Base-by-base conservation (phyloP, 2,329 filamentous ascomycete genomes). In the Ophiostoma pallidulum region DNA sequence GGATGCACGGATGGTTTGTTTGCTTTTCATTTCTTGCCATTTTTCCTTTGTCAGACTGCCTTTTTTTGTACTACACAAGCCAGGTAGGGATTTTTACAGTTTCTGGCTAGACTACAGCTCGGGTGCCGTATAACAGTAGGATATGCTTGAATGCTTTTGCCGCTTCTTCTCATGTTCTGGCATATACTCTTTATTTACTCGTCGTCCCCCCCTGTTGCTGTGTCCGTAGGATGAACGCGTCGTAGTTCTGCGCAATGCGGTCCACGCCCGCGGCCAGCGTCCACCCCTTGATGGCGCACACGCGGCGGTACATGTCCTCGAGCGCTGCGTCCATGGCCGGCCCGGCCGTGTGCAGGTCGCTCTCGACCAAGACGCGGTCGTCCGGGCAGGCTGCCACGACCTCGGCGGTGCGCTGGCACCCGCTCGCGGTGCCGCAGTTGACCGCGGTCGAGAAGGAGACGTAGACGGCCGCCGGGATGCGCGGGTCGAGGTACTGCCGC, bases 401-500 rank as follows among this genome's bases (percentile, higher is more conserved):
- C 20, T 77, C 73, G 4, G 77, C 77, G 48, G 81, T 77, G 57
- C 69, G 70, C 38, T 52, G 61, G 59, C 64, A 68, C 59, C 58
- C 62, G 53, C 66, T 71, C 60, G 58, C 70, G 56, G 75, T 69
- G 28, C 74, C 73, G 57, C 90, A 76, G 60, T 97, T 98, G 57
- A 98, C 84, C 6, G 80, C 81, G 0, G 74, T 74, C 2, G 89
- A 96, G 60, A 97, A 94, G 1, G 89, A 95, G 57, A 94, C 90
- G 64, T 82, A 98, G 18, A 97, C 74, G 14, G 79, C 72, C 0
- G 81, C 79, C 0, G 91, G 91, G 8, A 92, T 78, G 1, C 75
- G 71, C 1, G 78, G 77, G 53, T 84, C 74, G 41, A 88, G 67
- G 59, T 95, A 97, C 62, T 89, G 88, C 54, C 77, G 82, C 32